These are phyloP conservation scores for Xylaria venustula DNA, from an alignment of 495 filamentous ascomycete species.

Conservation along the genomic window DNA sequence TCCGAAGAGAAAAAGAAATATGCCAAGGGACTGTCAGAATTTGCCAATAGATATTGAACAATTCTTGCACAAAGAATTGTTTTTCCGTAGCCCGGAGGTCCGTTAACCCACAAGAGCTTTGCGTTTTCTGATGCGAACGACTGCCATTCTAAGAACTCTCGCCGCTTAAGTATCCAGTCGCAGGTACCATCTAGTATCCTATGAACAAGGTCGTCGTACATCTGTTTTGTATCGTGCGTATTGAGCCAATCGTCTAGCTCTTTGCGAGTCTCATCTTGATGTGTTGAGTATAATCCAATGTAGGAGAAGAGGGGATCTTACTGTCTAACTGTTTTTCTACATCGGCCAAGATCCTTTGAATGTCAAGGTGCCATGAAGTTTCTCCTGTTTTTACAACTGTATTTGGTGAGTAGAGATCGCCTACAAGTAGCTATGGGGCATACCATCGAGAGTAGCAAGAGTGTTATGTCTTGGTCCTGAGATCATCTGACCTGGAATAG, in stretches of 20 bases:
- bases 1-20: slow-evolving; percentile 30
- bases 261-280: neutral
- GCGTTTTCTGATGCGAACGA: neutral
- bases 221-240: neutral
- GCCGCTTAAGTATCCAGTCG: slow-evolving; percentile 25
- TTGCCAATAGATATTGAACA: slow-evolving; percentile 17
- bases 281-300: neutral
- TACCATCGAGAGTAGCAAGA: neutral
- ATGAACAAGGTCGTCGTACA: slow-evolving; percentile 18
- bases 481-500: neutral
- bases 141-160: slow-evolving; percentile 19
- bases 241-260: neutral
- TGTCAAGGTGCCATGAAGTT: neutral
- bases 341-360: neutral
- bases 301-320: neutral
- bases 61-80: slow-evolving; percentile 28
- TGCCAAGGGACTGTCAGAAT: slow-evolving; percentile 8
- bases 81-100: slow-evolving; percentile 31
- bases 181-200: slow-evolving; percentile 24
- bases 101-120: slow-evolving; percentile 29
- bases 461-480: neutral
- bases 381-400: no score
- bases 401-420: neutral
- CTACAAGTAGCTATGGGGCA: neutral
- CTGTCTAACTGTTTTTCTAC: neutral